Evolutionary conservation across 495 filamentous ascomycete genomes (phyloP).

Genomic region (Penicillium turbatum): DNA sequence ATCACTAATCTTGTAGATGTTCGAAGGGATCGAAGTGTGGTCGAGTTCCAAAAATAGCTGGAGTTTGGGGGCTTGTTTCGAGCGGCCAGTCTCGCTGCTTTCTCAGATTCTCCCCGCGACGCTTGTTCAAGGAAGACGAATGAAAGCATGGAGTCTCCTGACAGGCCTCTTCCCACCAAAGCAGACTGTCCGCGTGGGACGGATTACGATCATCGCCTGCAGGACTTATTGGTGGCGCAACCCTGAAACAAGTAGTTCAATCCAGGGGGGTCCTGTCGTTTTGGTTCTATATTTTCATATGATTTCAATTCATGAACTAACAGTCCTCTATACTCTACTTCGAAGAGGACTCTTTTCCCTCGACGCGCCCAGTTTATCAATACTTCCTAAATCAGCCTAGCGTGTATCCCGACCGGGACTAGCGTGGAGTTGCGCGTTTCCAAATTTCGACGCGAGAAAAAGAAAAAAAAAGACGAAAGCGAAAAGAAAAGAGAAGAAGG

Average conservation of each 20-base stretch:
- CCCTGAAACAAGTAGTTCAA: neutral
- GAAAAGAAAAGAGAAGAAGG: neutral
- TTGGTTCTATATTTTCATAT: neutral
- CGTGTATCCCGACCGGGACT: slow-evolving; percentile 15
- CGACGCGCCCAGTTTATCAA: neutral
- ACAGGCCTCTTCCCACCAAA: slow-evolving; percentile 13
- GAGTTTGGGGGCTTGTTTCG: slow-evolving; percentile 2
- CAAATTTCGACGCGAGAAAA: slow-evolving; percentile 28
- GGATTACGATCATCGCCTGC: neutral
- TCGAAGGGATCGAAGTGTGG: neutral
- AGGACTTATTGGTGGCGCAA: slow-evolving; percentile 1
- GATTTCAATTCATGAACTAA: no score
- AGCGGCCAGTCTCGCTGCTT: slow-evolving; percentile 1
- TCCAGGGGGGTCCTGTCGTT: neutral
- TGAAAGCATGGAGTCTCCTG: slow-evolving; percentile 27
- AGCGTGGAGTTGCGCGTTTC: slow-evolving; percentile 21
- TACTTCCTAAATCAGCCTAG: slow-evolving; percentile 2
- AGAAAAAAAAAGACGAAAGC: neutral
- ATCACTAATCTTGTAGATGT: neutral
- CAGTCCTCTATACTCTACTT: no score
- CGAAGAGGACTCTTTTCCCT: neutral
- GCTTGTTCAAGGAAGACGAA: slow-evolving; percentile 11
- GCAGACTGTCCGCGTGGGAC: slow-evolving; percentile 5
- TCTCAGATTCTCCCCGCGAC: neutral
- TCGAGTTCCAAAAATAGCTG: slow-evolving; percentile 20